Evolutionary conservation across 2,329 filamentous ascomycete species (phyloP), one percentile per base, ranked within the genome.

Genomic region (Trichothecium sympodiale): DNA sequence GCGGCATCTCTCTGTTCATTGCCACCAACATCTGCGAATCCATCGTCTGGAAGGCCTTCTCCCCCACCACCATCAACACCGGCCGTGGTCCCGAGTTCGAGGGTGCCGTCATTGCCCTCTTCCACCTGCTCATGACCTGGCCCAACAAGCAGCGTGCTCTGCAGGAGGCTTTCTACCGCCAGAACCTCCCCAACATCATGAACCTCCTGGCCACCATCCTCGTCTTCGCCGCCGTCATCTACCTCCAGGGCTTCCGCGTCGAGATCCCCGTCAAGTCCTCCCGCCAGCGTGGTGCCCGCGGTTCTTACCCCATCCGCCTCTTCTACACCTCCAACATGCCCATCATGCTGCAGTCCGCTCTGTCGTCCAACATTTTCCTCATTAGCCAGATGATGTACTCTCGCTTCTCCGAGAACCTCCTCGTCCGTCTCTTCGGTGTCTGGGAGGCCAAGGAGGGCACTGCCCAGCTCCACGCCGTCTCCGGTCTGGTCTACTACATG

Each of bases 291-390:
- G 91, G 91, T 64, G 91, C 94, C 60, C 89, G 91, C 54, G 93
- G 89, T 55, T 94, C 88, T 29, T 98, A 96, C 77, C 91, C 91
- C 54, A 79, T 98, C 62, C 89, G 93, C 56, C 84, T 98, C 41
- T 98, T 98, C 79, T 98, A 98, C 72, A 98, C 91, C 59, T 95
- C 88, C 62, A 98, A 98, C 82, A 98, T 98, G 93, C 91, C 91
- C 58, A 98, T 98, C 68, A 98, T 98, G 91, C 76, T 98, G 61
- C 93, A 98, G 72, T 96, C 89, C 33, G 91, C 91, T 50, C 78
- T 98, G 49, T 94, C 86, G 48, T 95, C 89, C 74, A 98, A 98
- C 74, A 78, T 98, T 66, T 98, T 98, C 80, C 72, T 98, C 46
- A 87, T 98, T 69, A 91, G 83, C 60, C 91, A 98, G 74, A 96